Evolutionary conservation across 345 rosid genomes (phyloP), one percentile per base, ranked within the genome.

Genomic region (Lepidium sativum): DNA sequence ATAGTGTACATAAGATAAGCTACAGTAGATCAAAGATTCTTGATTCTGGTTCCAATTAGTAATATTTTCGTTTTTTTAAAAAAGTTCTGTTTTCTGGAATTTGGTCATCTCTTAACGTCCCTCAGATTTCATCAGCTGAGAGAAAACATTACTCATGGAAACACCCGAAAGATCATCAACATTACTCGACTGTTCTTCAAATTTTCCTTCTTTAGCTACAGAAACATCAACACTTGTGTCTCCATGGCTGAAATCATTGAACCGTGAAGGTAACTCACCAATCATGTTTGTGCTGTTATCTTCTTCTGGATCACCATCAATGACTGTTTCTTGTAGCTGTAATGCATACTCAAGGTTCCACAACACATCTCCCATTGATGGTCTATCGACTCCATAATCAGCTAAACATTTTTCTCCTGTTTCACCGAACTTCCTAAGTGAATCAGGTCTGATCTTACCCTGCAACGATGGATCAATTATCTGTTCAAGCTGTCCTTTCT

Each of bases 321-420:
- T 14, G 6, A 75, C 81, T 2, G 80, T 79, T 75, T 84, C 88
- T 73, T 89, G 92, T 20, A 92, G 86, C 72, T 89, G 98, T 71
- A 85, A 83, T 4, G 91, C 89, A 23, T 89, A 86, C 72, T 92
- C 96, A 50, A 92, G 82, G 72, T 89, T 92, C 98, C 98, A 89
- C 61, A 89, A 67, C 38, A 88, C 95, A 62, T 88, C 98, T 73
- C 88, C 96, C 90, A 91, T 84, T 0, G 95, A 80, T 54, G 96
- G 96, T 57, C 96, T 79, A 70, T 85, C 92, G 1, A 88, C 87
- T 15, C 96, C 98, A 20, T 9, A 79, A 21, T 86, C 98, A 9
- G 96, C 91, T 69, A 88, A 80, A 79, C 98, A 91, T 54, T 91
- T 91, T 81, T 85, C 98, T 1, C 83, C 98, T 23, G 96, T 86